These are phyloP conservation scores for Wickerhamia fluorescens DNA, from an alignment of 805 yeast genomes.

Conservation along the genomic window DNA sequence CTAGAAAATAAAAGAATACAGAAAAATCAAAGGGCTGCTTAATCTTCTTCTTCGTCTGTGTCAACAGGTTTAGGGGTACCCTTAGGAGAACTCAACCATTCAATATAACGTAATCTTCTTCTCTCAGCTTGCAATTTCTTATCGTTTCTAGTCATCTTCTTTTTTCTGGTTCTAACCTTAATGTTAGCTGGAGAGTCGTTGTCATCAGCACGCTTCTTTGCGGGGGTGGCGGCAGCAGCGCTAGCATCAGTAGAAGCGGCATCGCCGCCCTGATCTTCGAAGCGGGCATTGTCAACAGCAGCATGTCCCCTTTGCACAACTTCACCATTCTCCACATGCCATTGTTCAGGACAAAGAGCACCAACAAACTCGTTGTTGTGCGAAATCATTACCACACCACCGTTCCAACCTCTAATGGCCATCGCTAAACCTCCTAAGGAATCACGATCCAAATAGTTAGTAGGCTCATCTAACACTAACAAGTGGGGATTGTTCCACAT, in stretches of 20 bases:
- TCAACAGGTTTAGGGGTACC: slow-evolving; percentile 95
- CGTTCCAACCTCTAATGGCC: slow-evolving; percentile 96
- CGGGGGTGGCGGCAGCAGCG: slow-evolving; percentile 21
- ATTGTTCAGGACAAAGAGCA: slow-evolving; percentile 96
- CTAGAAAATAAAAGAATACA: too few species aligned
- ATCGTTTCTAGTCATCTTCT: slow-evolving; percentile 96
- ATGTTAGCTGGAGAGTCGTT: slow-evolving; percentile 95
- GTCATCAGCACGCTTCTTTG: slow-evolving; percentile 47
- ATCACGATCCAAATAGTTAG: slow-evolving; percentile 96
- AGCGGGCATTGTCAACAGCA: slow-evolving; percentile 68
- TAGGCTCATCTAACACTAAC: slow-evolving; percentile 95
- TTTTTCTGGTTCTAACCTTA: slow-evolving; percentile 87
- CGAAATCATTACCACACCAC: slow-evolving; percentile 98
- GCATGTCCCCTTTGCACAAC: slow-evolving; percentile 79
- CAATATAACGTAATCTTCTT: slow-evolving; percentile 88
- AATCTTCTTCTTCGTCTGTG: slow-evolving; percentile 89
- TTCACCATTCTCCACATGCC: slow-evolving; percentile 92
- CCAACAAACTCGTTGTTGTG: slow-evolving; percentile 97
- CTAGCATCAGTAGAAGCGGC: slow-evolving; percentile 44
- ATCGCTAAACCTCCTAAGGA: slow-evolving; percentile 95
- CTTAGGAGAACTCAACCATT: slow-evolving; percentile 94
- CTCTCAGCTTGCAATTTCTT: slow-evolving; percentile 87
- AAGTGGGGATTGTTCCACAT: slow-evolving; percentile 99
- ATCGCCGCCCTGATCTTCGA: slow-evolving; percentile 69
- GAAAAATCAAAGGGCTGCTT: too few species aligned